Conservation (phyloP, 768 basidiomycete species). For the Leucocoprinus sp. region DNA sequence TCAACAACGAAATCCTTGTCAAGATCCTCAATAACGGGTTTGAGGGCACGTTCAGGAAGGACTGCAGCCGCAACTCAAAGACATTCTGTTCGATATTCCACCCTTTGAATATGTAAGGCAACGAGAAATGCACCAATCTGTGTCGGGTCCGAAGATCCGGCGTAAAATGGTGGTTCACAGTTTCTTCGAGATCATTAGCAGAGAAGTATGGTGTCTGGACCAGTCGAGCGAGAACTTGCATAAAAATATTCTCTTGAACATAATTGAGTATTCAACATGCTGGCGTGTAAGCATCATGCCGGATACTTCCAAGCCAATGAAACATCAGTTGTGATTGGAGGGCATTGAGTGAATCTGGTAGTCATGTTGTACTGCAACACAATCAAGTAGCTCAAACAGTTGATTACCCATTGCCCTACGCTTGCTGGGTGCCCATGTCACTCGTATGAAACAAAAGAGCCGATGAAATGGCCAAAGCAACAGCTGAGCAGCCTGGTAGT, state of each 20-base stretch:
- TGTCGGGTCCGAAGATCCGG: conserved; percentile 50
- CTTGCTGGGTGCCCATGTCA: no score
- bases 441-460: no score
- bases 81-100: conserved; percentile 69
- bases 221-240: conserved; percentile 61
- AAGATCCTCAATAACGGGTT: conserved; percentile 50
- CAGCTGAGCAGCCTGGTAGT: no score
- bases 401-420: no score
- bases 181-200: conserved; percentile 60
- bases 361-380: no score
- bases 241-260: conserved; percentile 20
- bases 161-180: conserved; percentile 69
- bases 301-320: no score
- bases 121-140: no score
- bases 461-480: no score
- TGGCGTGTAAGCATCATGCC: background rate
- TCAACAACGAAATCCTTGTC: no score
- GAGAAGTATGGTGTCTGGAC: conserved; percentile 77
- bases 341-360: no score
- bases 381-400: no score
- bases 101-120: conserved; percentile 72
- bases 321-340: no score
- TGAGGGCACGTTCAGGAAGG: conserved; percentile 59
- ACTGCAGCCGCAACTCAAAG: conserved; percentile 75
- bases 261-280: background rate